Conservation (phyloP, 495 filamentous ascomycete genomes). For the Xylaria castorea region DNA sequence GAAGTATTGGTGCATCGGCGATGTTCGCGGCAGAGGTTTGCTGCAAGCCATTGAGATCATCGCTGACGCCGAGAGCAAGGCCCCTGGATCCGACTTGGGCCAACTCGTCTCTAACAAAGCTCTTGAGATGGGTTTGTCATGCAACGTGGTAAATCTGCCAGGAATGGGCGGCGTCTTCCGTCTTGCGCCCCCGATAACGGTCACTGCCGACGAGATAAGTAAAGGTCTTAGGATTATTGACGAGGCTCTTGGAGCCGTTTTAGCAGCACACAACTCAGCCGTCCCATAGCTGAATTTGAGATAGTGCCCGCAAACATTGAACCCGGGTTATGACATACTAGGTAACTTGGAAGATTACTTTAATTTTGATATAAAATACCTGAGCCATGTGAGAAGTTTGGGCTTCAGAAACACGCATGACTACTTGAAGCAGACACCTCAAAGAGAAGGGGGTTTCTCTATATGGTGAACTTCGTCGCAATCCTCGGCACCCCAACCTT, state of each 20-base stretch:
- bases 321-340: neutral
- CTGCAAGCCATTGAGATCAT: constrained; percentile 63
- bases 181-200: constrained; percentile 64
- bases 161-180: constrained; percentile 63
- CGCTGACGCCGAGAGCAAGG: constrained; percentile 49
- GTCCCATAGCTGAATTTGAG: neutral
- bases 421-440: neutral
- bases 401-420: neutral
- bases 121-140: constrained; percentile 58
- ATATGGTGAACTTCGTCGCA: neutral
- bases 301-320: neutral
- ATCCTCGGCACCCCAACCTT: neutral
- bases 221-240: constrained; percentile 56
- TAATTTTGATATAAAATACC: neutral
- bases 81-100: constrained; percentile 54
- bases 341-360: neutral
- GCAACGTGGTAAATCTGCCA: constrained; percentile 57
- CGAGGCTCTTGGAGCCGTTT: constrained; percentile 46
- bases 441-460: neutral
- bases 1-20: constrained; percentile 62
- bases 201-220: constrained; percentile 57
- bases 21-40: constrained; percentile 61
- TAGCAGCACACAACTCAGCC: neutral
- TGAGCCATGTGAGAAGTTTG: neutral
- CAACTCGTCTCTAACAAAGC: constrained; percentile 51